These are phyloP conservation scores for Edaphochlamys debaryana DNA, from an alignment of 139 green algal species.

Conservation along the genomic window DNA sequence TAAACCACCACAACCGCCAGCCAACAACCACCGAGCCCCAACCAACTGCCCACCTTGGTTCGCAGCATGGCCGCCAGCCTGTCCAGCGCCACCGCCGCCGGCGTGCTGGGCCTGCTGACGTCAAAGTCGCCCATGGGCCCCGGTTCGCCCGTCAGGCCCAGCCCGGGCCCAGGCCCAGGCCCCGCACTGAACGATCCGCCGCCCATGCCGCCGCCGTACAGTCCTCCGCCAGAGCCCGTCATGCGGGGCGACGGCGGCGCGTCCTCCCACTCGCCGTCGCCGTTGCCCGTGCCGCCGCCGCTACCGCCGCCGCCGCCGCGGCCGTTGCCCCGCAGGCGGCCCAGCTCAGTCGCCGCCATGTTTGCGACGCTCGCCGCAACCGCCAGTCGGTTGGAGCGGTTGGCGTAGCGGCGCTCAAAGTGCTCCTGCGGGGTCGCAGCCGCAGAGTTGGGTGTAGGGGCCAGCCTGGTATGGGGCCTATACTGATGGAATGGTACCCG, in stretches of 20 bases:
- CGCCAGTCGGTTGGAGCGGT: not conserved
- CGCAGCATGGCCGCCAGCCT: slow-evolving; percentile 10
- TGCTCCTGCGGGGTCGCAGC: not conserved
- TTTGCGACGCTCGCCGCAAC: not conserved
- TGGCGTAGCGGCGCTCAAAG: not conserved
- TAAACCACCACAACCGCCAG: too few relatives aligned
- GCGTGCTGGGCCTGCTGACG: not conserved
- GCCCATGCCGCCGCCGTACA: too few relatives aligned
- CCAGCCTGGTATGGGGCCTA: too few relatives aligned
- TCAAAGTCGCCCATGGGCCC: not conserved
- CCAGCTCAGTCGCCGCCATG: not conserved
- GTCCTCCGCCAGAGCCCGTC: too few relatives aligned
- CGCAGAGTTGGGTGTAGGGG: too few relatives aligned
- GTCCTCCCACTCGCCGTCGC: not conserved
- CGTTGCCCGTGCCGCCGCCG: not conserved
- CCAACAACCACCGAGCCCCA: not conserved
- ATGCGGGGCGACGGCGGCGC: not conserved
- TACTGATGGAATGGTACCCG: too few relatives aligned
- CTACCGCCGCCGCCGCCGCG: not conserved
- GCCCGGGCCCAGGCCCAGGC: too few relatives aligned
- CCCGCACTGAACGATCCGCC: too few relatives aligned
- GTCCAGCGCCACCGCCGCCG: not conserved
- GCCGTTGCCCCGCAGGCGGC: not conserved
- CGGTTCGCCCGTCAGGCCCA: too few relatives aligned
- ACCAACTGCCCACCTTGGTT: not conserved